These are phyloP conservation scores for Eutrema yunnanense DNA, from an alignment of 345 rosid species.

Conservation along the genomic window DNA sequence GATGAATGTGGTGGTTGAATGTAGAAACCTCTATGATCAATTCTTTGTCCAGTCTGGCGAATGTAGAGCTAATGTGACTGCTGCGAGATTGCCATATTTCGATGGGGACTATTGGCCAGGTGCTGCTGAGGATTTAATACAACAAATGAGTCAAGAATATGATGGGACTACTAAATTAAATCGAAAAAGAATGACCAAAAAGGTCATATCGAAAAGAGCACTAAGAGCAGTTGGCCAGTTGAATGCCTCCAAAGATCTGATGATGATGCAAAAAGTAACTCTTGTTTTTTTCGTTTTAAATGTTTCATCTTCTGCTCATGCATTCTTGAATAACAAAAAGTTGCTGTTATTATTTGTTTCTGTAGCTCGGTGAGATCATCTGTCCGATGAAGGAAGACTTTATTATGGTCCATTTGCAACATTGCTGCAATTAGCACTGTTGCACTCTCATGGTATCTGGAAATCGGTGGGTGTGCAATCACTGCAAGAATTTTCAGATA, in stretches of 20 bases:
- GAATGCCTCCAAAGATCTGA: conserved; percentile 82
- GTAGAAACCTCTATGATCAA: conserved; percentile 78
- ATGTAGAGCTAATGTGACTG: conserved; percentile 76
- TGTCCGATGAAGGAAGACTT: conserved; percentile 93
- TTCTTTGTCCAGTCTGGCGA: conserved; percentile 73
- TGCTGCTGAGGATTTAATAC: conserved; percentile 80
- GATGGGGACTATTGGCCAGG: conserved; percentile 99
- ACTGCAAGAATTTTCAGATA: conserved; percentile 81
- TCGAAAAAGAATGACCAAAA: conserved; percentile 70
- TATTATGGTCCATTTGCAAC: conserved; percentile 95
- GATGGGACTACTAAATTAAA: conserved; percentile 63
- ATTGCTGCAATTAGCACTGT: conserved; percentile 80
- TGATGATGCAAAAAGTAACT: conserved; percentile 81
- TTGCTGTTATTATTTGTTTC: not conserved
- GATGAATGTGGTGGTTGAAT: conserved; percentile 72
- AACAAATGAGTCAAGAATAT: conserved; percentile 73
- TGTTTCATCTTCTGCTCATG: not conserved
- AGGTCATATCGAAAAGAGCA: conserved; percentile 75
- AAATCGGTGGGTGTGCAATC: conserved; percentile 74
- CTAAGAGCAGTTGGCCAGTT: conserved; percentile 78
- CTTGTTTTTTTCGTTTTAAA: too few relatives aligned
- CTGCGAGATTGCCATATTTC: conserved; percentile 93
- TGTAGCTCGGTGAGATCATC: conserved; percentile 92
- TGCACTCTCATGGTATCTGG: conserved; percentile 79
- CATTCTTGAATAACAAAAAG: not conserved